Base-by-base conservation (phyloP, 2,329 filamentous ascomycete genomes). In the Mycosphaerella sp. region DNA sequence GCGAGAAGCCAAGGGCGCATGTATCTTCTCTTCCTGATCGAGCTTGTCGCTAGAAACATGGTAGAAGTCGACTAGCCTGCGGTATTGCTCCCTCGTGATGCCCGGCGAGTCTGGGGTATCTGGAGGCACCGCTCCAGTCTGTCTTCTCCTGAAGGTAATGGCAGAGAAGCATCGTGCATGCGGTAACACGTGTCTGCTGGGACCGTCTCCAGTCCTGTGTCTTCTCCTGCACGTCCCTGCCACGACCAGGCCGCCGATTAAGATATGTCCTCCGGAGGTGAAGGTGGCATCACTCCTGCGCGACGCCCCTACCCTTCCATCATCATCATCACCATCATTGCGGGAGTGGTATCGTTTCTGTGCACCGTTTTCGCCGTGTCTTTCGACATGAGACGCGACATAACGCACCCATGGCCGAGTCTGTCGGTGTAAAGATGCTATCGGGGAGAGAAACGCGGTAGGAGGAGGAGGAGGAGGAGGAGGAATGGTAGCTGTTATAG, bases 201-300 rank as follows among this genome's bases (percentile, higher is more conserved):
- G 12, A 6, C 14, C 17, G 1, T 21, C 4, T 21, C 17, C 11
- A 26, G 11, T 31, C 45, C 54, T 70, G 63, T 81, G 79, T 46
- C 74, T 67, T 46, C 74, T 67, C 56, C 68, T 70, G 64, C 79
- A 82, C 45, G 74, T 74, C 41, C 74, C 74, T 47, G 79, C 79
- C 59, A 75, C 69, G 54, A 78, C 74, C 60, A 82, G 67, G 42
- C 78, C 77, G 57, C 71, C 69, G 58, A 82, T 75, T 67, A 82
- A 81, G 59, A 78, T 62, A 60, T 76, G 75, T 21, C 2, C 61
- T 78, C 76, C 68, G 79, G 69, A 54, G 66, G 70, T 58, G 66
- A 63, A 57, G 62, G 45, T 34, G 46, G 48, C n/a, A 32, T 38
- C 48, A 38, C 42, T 43, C n/a, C 41, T 51, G 51, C 23, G 34